Evolutionary conservation across 2,329 filamentous ascomycete species (phyloP), one percentile per base, ranked within the genome.

Genomic region (Zymoseptoria ardabiliae): DNA sequence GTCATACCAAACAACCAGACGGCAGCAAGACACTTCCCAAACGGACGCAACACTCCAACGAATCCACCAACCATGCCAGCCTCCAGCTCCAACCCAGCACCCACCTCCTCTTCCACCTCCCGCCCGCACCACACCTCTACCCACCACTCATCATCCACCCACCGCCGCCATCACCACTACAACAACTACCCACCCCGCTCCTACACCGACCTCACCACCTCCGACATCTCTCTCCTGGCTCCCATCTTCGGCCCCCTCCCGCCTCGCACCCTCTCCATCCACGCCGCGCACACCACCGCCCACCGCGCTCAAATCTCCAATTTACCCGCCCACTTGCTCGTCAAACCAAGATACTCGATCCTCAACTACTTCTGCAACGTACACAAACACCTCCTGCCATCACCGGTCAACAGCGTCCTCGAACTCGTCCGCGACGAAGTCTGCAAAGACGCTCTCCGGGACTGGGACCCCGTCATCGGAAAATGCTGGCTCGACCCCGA

Each of bases 271-370:
- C 49, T 50, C 8, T 17, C 58, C 20, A 35, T 55, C 10, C 30
- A 54, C 23, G 48, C 60, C 17, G 41, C 57, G 3, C 62, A 63
- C 50, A 50, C 56, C 17, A 41, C 56, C n/a, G 52, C 51, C 41
- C 59, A 61, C 23, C 65, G 61, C 20, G 25, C 59, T 21, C 50
- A 55, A 11, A 68, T 69, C 49, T 22, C 55, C 9, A 51, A 58
- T n/a, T 55, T 70, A 1, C 68, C 68, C 4, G 13, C 60, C 6
- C 65, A 68, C 51, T 62, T 70, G 4, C 61, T 56, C 21, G 55
- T 54, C 55, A 65, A 60, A 28, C 13, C 17, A 2, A 28, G 25
- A 28, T 17, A 58, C 20, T 56, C 64, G 9, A 23, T 57, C 20
- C 54, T 67, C 4, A 61, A 61, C 2, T 49, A 53, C 21, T 63